Base-by-base conservation (phyloP, 1,284 basidiomycete species). In the Rhodotorula sp. region DNA sequence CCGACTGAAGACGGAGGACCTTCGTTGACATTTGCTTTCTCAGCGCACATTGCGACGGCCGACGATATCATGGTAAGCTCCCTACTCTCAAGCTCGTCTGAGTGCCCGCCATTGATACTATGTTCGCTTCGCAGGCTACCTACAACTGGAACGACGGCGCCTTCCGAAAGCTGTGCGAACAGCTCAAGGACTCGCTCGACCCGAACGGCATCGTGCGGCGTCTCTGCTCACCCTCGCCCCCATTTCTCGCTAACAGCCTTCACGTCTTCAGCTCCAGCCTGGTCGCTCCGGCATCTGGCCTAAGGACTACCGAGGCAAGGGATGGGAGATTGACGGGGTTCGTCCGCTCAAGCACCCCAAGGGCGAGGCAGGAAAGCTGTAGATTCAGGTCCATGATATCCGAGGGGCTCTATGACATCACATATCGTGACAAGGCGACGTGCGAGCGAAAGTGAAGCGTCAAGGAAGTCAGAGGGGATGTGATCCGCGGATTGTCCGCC, bases 151-250 rank as follows among this genome's bases (percentile, higher is more conserved):
- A 77, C 72, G 56, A 77, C 60, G 62, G 72, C 27, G 78, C 78
- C 4, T 66, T 78, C 52, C 70, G 67, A 57, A 55, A 62, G 17
- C 67, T 78, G 20, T 74, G 69, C 62, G 71, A 77, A 66, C 68
- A 63, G 47, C 64, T 79, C 69, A 79, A 78, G 75, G 76, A 79
- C 64, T 55, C 78, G 1, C 66, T 79, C 13, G 78, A 78, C 60
- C 78, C 78, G 8, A 76, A 77, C 52, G 78, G 78, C 10, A 77
- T 79, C 54, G 66, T 78, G 6, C 62, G 72, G 11, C 39, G 7
- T 44, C 13, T 44, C 11, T 2, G 7, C 39, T 44, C 39, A 3
- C 19, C 36, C 36, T 15, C 19, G 13, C 11, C 39, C 13, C 3
- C 39, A 10, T 15, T 17, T 3, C 9, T 44, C 30, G 2, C 34